Evolutionary conservation across 129 eudicot species (phyloP), one percentile per base, ranked within the genome.

Genomic region (Deinandra increscens): DNA sequence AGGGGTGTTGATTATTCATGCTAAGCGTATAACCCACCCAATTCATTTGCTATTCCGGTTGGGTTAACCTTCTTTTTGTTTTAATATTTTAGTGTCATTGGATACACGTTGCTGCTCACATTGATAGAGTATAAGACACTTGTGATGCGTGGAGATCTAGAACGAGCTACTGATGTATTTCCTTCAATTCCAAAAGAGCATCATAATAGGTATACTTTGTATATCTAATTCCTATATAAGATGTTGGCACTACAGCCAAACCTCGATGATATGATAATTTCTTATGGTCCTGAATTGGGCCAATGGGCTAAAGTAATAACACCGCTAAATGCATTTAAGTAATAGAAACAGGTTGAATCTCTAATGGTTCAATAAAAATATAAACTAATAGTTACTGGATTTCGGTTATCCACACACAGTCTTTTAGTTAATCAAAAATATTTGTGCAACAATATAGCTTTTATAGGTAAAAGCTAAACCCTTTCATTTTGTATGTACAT

Each of bases 121-220:
- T 75, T 91, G 88, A 91, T 91, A 42, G 97, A 91, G 84, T 91
- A 91, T 80, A 91, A 91, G 84, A 91, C 97, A 45, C 94, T 91
- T 71, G 94, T 88, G 63, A 91, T 88, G 97, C 97, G 97, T 75
- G 97, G 97, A 78, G 97, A 91, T 66, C 76, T 88, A 60, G 97
- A 91, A 49, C 83, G 81, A 73, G 97, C 97, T 48, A 91, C 71
- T 84, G 78, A 72, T 69, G 74, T 91, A 53, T 79, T 91, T 67
- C 96, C 97, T 36, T 75, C 86, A 41, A 91, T 91, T 77, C 97
- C 97, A 17, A 84, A 82, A 79, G 97, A 91, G 46, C 97, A 91
- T 60, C 96, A 76, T 61, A 91, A 91, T 72, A 91, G 97, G 97
- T 79, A 68, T 73, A 42, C 29, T 62, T 60, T 19, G 6, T 68